A percentile compares a stretch with the other conserved stretches of the same genome.
phyloP scores from a whole-genome alignment of 345 rosid genomes.

The Balakata baccata region DNA sequence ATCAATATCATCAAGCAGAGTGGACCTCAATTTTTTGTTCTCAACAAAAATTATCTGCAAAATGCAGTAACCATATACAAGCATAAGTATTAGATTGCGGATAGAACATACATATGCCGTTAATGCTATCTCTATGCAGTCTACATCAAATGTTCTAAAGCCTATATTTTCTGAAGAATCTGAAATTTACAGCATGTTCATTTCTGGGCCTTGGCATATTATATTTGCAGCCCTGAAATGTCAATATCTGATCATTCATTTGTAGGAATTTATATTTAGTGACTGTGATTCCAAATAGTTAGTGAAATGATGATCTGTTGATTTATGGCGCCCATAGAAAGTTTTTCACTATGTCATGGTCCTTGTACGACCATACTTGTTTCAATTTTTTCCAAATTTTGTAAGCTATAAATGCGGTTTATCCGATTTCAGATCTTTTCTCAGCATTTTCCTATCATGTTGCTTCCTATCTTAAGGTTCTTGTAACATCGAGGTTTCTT shows the following conservation, averaged over 20 bases:
- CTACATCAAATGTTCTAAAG: too few species aligned
- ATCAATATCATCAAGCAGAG: slow-evolving; percentile 69
- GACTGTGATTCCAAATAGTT: too few species aligned
- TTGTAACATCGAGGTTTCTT: neutral
- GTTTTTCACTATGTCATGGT: neutral
- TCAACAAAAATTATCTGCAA: slow-evolving; percentile 78
- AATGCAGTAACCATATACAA: neutral
- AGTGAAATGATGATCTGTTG: too few species aligned
- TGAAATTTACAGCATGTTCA: too few species aligned
- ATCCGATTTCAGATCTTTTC: neutral
- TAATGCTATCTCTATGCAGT: too few species aligned
- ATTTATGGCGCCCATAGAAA: neutral
- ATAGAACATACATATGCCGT: neutral
- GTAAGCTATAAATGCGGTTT: neutral
- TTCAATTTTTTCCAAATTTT: neutral
- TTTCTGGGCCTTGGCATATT: neutral
- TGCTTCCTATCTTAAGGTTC: neutral
- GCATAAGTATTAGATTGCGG: neutral
- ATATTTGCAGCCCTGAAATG: too few species aligned
- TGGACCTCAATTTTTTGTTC: slow-evolving; percentile 55
- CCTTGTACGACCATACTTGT: neutral
- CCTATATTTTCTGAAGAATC: too few species aligned
- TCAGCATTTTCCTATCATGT: neutral
- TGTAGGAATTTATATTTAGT: too few species aligned
- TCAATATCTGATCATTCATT: too few species aligned